Evolutionary conservation across 768 basidiomycete species (phyloP).

Genomic region (Clitopilus hobsonii): DNA sequence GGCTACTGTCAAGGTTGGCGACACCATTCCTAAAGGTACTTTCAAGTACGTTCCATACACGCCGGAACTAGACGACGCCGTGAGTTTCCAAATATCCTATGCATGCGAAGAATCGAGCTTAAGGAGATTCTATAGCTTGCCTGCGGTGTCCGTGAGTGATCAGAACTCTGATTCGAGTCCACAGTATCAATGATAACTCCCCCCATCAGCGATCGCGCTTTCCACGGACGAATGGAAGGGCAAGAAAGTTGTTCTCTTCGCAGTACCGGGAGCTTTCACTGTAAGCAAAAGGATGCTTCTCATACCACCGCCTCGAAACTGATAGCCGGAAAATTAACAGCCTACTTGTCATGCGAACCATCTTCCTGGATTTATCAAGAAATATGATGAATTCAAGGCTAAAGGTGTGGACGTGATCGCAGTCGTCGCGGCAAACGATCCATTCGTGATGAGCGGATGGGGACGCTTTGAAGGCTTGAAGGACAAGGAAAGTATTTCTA

Average conservation of each 20-base stretch:
- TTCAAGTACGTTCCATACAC: conserved; percentile 55
- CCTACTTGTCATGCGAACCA: conserved; percentile 65
- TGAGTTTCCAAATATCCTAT: conserved; percentile 24
- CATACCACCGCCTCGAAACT: neutral
- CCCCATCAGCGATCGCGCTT: conserved; percentile 42
- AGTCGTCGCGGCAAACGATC: conserved; percentile 76
- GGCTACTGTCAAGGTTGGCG: conserved; percentile 30
- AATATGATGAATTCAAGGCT: conserved; percentile 68
- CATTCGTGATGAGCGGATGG: conserved; percentile 71
- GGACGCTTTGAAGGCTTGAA: conserved; percentile 50
- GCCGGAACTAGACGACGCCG: conserved; percentile 57
- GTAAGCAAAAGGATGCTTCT: too few relatives aligned
- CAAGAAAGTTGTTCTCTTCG: conserved; percentile 76
- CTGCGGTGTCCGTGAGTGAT: conserved; percentile 60
- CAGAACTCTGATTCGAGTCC: neutral
- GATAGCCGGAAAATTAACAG: conserved; percentile 24
- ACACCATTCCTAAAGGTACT: conserved; percentile 32
- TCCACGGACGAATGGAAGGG: conserved; percentile 67
- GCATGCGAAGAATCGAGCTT: neutral
- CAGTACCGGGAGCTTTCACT: conserved; percentile 80
- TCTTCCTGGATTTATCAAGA: conserved; percentile 60
- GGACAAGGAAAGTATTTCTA: conserved; percentile 46
- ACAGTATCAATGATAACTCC: neutral
- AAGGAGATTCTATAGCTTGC: conserved; percentile 33
- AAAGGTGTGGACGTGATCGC: conserved; percentile 75